Evolutionary conservation across 2,329 filamentous ascomycete genomes (phyloP).

Genomic region (Fusarium solani-melongenae): DNA sequence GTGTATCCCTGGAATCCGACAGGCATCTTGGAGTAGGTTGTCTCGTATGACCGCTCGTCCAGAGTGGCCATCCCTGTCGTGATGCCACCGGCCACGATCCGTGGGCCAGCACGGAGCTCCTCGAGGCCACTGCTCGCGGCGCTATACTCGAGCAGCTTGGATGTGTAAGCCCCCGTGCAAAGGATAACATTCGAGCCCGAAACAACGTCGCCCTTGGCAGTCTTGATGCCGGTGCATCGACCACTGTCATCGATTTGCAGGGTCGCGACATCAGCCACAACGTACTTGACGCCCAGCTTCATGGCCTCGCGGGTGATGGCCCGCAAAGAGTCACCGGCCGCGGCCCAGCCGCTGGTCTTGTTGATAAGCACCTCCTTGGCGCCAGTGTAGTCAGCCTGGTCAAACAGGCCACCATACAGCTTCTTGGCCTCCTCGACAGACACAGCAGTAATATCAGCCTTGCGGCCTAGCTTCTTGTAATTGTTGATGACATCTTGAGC

Average conservation of each 20-base stretch:
- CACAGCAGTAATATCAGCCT: slow-evolving; percentile 55
- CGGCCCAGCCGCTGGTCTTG: slow-evolving; percentile 71
- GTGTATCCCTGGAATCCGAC: slow-evolving; percentile 57
- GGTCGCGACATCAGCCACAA: slow-evolving; percentile 61
- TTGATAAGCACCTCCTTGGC: slow-evolving; percentile 71
- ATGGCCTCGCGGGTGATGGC: slow-evolving; percentile 65
- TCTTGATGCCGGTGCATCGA: slow-evolving; percentile 60
- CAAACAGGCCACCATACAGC: slow-evolving; percentile 68
- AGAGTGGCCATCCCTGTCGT: slow-evolving; percentile 68
- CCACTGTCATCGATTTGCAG: slow-evolving; percentile 59
- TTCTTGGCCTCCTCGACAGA: slow-evolving; percentile 59
- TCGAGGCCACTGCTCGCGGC: slow-evolving; percentile 58
- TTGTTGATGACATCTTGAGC: slow-evolving; percentile 64
- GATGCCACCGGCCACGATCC: slow-evolving; percentile 69
- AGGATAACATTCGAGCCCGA: slow-evolving; percentile 64
- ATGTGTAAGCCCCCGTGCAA: slow-evolving; percentile 68
- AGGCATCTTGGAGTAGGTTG: slow-evolving; percentile 60
- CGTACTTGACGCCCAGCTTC: slow-evolving; percentile 68
- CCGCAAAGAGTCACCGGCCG: slow-evolving; percentile 67
- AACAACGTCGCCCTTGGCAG: slow-evolving; percentile 56
- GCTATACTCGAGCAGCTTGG: slow-evolving; percentile 64
- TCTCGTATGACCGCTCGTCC: slow-evolving; percentile 56
- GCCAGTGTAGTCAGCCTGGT: slow-evolving; percentile 68
- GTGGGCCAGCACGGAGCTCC: slow-evolving; percentile 62
- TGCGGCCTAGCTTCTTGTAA: slow-evolving; percentile 58